Evolutionary conservation across 768 basidiomycete genomes (phyloP).

Genomic region (Agrocybe praecox): DNA sequence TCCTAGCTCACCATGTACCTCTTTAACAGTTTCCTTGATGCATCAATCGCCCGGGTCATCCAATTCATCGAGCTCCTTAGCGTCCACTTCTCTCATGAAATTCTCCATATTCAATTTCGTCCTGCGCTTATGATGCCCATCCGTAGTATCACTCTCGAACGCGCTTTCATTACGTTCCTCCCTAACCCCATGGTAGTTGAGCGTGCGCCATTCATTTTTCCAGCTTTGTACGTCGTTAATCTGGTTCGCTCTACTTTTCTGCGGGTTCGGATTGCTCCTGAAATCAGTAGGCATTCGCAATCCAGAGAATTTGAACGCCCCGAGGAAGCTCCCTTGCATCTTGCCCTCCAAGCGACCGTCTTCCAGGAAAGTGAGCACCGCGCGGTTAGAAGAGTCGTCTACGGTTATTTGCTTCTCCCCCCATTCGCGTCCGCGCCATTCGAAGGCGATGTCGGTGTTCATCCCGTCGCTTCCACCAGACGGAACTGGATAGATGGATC

Average conservation of each 20-base stretch:
- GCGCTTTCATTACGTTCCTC: slow-evolving; percentile 11
- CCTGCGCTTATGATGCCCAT: neutral
- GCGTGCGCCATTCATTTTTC: slow-evolving; percentile 22
- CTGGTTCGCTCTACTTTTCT: neutral
- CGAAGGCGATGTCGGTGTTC: slow-evolving; percentile 13
- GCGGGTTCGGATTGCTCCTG: neutral
- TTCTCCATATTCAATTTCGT: neutral
- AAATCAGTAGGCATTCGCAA: neutral
- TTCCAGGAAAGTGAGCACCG: slow-evolving; percentile 22
- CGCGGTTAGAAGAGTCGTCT: slow-evolving; percentile 15
- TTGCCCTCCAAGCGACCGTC: slow-evolving; percentile 19
- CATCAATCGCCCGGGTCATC: too few relatives aligned
- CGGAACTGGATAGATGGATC: slow-evolving; percentile 16
- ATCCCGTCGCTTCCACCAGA: neutral
- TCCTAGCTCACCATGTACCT: neutral
- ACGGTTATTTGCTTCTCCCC: slow-evolving; percentile 19
- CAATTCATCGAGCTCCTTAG: too few relatives aligned
- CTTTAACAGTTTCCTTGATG: too few relatives aligned
- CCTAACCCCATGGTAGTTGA: slow-evolving; percentile 11
- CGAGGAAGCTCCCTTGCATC: slow-evolving; percentile 14
- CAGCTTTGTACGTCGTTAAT: slow-evolving; percentile 15
- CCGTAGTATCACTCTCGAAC: slow-evolving; percentile 18
- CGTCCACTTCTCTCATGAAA: neutral
- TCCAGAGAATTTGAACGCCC: slow-evolving; percentile 22
- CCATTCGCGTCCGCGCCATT: slow-evolving; percentile 24